These are phyloP conservation scores for Elongisporangium undulatum DNA, from an alignment of 352 stramenopile genomes.

Conservation along the genomic window DNA sequence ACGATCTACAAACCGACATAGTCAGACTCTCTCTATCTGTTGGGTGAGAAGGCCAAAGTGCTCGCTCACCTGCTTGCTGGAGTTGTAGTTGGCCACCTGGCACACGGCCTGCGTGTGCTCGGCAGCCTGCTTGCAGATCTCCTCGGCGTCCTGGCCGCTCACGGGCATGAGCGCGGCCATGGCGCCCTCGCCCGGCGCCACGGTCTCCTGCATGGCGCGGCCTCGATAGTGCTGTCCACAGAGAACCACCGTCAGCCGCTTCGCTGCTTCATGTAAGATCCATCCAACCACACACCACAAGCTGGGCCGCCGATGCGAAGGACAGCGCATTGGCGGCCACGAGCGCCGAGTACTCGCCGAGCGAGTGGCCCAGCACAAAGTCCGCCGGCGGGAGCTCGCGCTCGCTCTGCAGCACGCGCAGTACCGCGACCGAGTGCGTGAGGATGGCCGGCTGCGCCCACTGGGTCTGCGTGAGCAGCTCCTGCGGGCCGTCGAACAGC, in stretches of 20 bases:
- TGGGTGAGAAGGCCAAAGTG: background rate
- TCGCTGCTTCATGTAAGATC: background rate
- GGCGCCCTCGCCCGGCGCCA: constrained; percentile 40
- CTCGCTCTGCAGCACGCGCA: constrained; percentile 72
- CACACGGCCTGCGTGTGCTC: constrained; percentile 36
- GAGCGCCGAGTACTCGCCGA: constrained; percentile 85
- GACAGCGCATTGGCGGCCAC: constrained; percentile 58
- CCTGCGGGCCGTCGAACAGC: constrained; percentile 55
- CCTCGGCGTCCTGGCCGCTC: constrained; percentile 36
- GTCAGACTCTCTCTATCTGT: background rate
- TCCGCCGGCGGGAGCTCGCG: constrained; percentile 27
- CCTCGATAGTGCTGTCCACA: constrained; percentile 48
- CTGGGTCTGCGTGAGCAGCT: constrained; percentile 65
- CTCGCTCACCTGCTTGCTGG: constrained; percentile 59
- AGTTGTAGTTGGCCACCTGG: constrained; percentile 88
- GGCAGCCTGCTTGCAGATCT: constrained; percentile 43
- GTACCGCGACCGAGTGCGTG: constrained; percentile 65
- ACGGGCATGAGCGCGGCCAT: constrained; percentile 83
- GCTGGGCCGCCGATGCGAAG: constrained; percentile 59
- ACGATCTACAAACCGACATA: constrained; percentile 25
- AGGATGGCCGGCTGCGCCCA: constrained; percentile 80
- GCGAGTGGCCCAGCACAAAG: constrained; percentile 72
- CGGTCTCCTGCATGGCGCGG: constrained; percentile 62
- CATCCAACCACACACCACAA: constrained; percentile 37
- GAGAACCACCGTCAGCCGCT: background rate